Evolutionary conservation across 1,284 basidiomycete genomes (phyloP).

Genomic region (Taiwanofungus camphoratus): DNA sequence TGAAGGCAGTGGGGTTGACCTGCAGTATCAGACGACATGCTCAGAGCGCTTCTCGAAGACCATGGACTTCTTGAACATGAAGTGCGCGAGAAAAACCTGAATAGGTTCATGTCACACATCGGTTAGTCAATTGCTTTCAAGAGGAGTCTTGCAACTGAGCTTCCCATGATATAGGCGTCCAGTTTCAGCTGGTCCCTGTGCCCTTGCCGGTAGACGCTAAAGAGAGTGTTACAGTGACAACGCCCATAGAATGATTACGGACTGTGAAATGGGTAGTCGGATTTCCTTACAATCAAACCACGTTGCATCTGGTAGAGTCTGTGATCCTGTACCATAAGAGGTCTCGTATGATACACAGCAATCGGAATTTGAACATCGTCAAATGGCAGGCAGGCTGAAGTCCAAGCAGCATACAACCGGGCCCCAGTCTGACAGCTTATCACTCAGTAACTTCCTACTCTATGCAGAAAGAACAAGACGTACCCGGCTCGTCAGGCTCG

Average conservation of each 20-base stretch:
- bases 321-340: no score
- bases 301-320: no score
- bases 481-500: background rate
- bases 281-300: no score
- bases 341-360: no score
- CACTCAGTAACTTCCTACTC: background rate
- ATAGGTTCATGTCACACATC: slow-evolving; percentile 49
- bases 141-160: no score
- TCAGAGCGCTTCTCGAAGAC: slow-evolving; percentile 37
- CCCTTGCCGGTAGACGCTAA: background rate
- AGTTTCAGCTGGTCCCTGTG: background rate
- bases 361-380: no score
- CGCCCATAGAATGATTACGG: no score
- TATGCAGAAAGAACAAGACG: background rate
- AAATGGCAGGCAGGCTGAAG: slow-evolving; percentile 15
- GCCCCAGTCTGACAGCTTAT: background rate
- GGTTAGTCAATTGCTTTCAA: slow-evolving; percentile 34
- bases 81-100: slow-evolving; percentile 38
- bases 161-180: background rate
- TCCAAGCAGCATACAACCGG: slow-evolving; percentile 17
- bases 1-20: no score
- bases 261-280: no score
- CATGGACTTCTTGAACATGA: slow-evolving; percentile 41
- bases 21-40: slow-evolving; percentile 30
- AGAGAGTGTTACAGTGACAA: no score